These are phyloP conservation scores for Paracamarosporium sp. DNA, from an alignment of 2,329 filamentous ascomycete species.

Conservation along the genomic window DNA sequence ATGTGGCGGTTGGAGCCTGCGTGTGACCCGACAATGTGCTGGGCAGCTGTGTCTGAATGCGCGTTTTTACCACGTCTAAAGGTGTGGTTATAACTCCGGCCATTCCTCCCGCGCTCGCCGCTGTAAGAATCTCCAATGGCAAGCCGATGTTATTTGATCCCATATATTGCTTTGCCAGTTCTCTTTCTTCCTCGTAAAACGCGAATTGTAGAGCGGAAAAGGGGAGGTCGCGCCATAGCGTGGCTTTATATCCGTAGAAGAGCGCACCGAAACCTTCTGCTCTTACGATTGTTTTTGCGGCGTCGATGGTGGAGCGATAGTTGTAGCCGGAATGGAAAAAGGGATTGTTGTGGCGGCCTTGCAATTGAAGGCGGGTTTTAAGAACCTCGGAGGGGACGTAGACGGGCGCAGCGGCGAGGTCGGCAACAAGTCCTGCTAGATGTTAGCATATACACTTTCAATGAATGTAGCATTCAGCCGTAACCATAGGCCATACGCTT, in stretches of 20 bases:
- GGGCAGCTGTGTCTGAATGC: constrained; percentile 90
- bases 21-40: constrained; percentile 29
- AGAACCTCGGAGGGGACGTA: constrained; percentile 98
- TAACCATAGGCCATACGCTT: too few species aligned
- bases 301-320: constrained; percentile 85
- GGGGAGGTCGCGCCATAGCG: constrained; percentile 89
- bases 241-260: constrained; percentile 97
- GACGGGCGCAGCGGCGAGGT: constrained; percentile 87
- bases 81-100: constrained; percentile 95
- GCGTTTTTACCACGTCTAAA: constrained; percentile 95
- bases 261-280: constrained; percentile 84
- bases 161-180: constrained; percentile 78
- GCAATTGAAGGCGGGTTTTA: constrained; percentile 94
- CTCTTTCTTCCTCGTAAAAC: constrained; percentile 95
- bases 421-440: constrained; percentile 80
- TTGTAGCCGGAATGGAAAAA: constrained; percentile 95
- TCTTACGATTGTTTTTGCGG: constrained; percentile 81
- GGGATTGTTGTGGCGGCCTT: constrained; percentile 94
- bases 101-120: constrained; percentile 86
- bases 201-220: constrained; percentile 97
- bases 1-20: constrained; percentile 17
- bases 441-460: neutral
- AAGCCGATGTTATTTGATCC: constrained; percentile 84
- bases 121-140: constrained; percentile 84
- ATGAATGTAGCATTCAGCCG: neutral